These are phyloP conservation scores for Termitomyces sp. DNA, from an alignment of 768 basidiomycete species.

Conservation along the genomic window DNA sequence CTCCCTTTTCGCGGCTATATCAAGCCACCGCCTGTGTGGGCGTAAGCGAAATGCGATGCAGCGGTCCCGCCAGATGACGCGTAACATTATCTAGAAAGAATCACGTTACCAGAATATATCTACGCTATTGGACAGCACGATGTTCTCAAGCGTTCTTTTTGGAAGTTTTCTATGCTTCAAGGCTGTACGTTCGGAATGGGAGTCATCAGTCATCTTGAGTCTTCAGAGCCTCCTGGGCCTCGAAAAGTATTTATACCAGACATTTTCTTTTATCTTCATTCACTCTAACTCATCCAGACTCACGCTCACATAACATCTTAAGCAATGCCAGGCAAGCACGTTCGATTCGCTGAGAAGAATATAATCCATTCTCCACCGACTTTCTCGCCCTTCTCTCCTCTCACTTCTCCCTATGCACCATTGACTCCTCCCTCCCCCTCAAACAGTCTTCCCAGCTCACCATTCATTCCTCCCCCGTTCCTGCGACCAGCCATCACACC, in stretches of 20 bases:
- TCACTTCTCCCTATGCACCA: conserved; percentile 10
- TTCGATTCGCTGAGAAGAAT: conserved; percentile 15
- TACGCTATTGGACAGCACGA: neutral
- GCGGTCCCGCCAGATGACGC: neutral
- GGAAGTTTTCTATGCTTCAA: neutral
- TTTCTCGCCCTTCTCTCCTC: conserved; percentile 10
- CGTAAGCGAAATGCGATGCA: neutral
- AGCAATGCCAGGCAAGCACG: conserved; percentile 21
- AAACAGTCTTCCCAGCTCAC: conserved; percentile 8
- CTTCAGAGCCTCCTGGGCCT: neutral
- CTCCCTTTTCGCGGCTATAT: neutral
- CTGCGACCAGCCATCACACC: neutral
- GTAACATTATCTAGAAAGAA: neutral
- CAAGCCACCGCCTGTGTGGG: neutral
- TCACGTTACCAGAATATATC: neutral
- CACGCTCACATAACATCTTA: neutral
- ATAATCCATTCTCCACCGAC: conserved; percentile 14
- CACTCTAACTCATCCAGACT: neutral
- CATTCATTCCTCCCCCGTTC: neutral
- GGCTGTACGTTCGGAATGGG: neutral
- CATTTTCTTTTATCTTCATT: neutral
- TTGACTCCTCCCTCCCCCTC: conserved; percentile 12
- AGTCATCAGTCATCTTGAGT: neutral
- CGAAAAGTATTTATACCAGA: neutral
- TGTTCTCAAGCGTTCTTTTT: neutral